phyloP scores from a whole-genome alignment of 306 rosid species.

The Cicer arietinum region DNA sequence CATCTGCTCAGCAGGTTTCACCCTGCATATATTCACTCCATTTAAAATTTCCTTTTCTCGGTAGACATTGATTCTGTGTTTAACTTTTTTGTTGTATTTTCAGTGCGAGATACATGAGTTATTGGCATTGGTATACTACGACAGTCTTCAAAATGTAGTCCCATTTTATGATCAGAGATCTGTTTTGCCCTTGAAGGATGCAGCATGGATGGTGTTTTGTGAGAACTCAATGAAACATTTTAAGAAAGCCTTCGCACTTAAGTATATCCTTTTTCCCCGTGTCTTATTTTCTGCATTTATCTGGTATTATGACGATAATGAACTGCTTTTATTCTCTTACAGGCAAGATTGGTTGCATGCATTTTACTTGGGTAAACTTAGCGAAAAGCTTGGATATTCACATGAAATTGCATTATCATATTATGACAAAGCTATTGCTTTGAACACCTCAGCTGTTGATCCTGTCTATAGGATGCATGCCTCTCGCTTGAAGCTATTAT shows the following conservation, averaged over 20 bases:
- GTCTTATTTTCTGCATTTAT: slow-evolving; percentile 33
- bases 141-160: slow-evolving; percentile 96
- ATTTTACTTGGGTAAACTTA: slow-evolving; percentile 93
- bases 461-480: slow-evolving; percentile 98
- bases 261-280: slow-evolving; percentile 57
- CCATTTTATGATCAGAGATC: slow-evolving; percentile 96
- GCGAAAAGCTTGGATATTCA: slow-evolving; percentile 87
- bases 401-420: slow-evolving; percentile 76
- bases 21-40: slow-evolving; percentile 31
- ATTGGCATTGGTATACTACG: slow-evolving; percentile 94
- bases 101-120: slow-evolving; percentile 97
- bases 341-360: slow-evolving; percentile 98
- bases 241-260: slow-evolving; percentile 82
- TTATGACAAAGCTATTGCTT: slow-evolving; percentile 76
- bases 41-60: slow-evolving; percentile 36
- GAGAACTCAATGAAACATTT: slow-evolving; percentile 96
- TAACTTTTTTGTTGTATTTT: slow-evolving; percentile 47
- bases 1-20: slow-evolving; percentile 78
- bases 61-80: slow-evolving; percentile 29
- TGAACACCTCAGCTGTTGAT: slow-evolving; percentile 92
- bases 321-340: slow-evolving; percentile 47
- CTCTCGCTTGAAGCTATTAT: slow-evolving; percentile 87
- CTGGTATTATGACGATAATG: slow-evolving; percentile 20
- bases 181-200: slow-evolving; percentile 79
- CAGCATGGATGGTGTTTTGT: slow-evolving; percentile 76